Evolutionary conservation across 352 stramenopile species (phyloP).

Genomic region (Phytophthora quininea): DNA sequence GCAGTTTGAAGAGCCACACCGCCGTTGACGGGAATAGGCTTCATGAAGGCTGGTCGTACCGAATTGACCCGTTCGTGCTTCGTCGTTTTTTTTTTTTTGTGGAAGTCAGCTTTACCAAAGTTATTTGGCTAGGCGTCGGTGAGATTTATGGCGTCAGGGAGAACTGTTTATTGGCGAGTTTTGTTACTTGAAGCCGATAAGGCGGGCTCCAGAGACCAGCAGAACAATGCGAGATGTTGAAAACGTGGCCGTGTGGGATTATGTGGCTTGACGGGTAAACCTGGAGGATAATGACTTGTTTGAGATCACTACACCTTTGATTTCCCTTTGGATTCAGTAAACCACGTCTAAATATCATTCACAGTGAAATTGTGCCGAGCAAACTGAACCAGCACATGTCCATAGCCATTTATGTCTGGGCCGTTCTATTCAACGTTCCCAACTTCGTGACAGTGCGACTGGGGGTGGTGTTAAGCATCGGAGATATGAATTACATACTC

Average conservation of each 20-base stretch:
- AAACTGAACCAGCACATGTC: too few relatives aligned
- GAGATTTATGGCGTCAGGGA: constrained; percentile 33
- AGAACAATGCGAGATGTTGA: not conserved
- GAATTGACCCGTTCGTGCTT: constrained; percentile 27
- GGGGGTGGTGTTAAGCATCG: too few relatives aligned
- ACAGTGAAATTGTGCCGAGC: too few relatives aligned
- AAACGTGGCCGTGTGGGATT: not conserved
- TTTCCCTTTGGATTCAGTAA: too few relatives aligned
- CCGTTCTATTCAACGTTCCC: too few relatives aligned
- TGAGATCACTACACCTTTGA: too few relatives aligned
- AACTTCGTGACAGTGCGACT: too few relatives aligned
- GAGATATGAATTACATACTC: too few relatives aligned
- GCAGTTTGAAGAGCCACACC: constrained; percentile 5
- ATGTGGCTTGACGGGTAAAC: not conserved
- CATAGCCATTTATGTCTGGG: too few relatives aligned
- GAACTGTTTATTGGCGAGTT: constrained; percentile 21
- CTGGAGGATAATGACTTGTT: not conserved
- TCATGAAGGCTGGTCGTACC: constrained; percentile 46
- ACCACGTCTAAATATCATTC: too few relatives aligned
- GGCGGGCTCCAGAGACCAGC: constrained; percentile 15
- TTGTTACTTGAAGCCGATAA: constrained; percentile 26
- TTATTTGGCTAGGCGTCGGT: constrained; percentile 27
- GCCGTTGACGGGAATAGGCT: constrained; percentile 6
- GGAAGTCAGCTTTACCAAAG: constrained; percentile 18
- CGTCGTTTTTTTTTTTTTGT: constrained; percentile 31